These are phyloP conservation scores for Inonotus hispidus DNA, from an alignment of 1,284 basidiomycete genomes.

Conservation along the genomic window DNA sequence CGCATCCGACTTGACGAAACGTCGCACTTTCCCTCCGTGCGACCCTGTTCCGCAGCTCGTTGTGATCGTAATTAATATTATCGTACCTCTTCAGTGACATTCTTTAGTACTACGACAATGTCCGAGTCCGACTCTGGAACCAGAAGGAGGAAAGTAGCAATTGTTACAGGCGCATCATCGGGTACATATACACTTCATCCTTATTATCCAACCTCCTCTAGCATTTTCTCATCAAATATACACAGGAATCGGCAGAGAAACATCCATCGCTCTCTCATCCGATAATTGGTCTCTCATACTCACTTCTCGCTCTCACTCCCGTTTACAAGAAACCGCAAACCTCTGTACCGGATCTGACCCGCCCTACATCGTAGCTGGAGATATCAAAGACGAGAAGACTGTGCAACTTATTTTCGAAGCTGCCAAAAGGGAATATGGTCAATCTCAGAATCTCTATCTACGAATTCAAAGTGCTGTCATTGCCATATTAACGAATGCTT, in stretches of 20 bases:
- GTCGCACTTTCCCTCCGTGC: no score
- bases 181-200: constrained; percentile 23
- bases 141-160: constrained; percentile 25
- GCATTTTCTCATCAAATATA: background rate
- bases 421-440: constrained; percentile 55
- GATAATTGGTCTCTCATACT: constrained; percentile 58
- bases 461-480: background rate
- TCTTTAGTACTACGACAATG: background rate
- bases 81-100: background rate
- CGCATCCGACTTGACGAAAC: no score
- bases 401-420: constrained; percentile 55
- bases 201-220: background rate
- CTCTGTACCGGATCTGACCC: constrained; percentile 41
- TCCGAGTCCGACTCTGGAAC: background rate
- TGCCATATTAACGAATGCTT: background rate
- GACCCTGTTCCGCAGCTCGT: no score
- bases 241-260: constrained; percentile 33
- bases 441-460: constrained; percentile 14
- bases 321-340: constrained; percentile 53
- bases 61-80: no score
- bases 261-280: constrained; percentile 44
- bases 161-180: constrained; percentile 33
- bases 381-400: constrained; percentile 56
- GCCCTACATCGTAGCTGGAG: constrained; percentile 50
- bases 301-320: constrained; percentile 48